These are phyloP conservation scores for Nemophila menziesii DNA, from an alignment of 257 asterid species.

Conservation along the genomic window DNA sequence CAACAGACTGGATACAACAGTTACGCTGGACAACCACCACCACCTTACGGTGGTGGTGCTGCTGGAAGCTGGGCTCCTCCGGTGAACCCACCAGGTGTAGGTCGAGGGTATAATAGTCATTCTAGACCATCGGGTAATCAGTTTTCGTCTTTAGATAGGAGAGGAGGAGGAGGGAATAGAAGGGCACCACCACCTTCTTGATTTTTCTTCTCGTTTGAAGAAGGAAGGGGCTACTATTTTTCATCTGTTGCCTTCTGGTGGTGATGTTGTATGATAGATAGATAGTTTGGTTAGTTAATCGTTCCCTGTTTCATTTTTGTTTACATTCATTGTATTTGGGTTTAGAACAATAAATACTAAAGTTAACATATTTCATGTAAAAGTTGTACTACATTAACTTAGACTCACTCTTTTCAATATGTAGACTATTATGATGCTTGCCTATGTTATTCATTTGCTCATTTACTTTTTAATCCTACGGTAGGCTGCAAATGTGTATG, in stretches of 20 bases:
- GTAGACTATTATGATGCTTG: too few species aligned
- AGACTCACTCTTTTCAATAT: too few species aligned
- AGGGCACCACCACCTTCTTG: slow-evolving; percentile 56
- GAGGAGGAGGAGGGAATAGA: slow-evolving; percentile 49
- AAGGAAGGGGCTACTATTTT: slow-evolving; percentile 10
- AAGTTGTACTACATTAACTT: too few species aligned
- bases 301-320: too few species aligned
- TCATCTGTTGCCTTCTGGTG: neutral
- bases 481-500: too few species aligned
- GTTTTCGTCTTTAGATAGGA: slow-evolving; percentile 46
- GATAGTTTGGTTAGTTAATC: neutral
- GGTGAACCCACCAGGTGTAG: slow-evolving; percentile 22
- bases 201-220: slow-evolving; percentile 36
- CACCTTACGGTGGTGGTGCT: slow-evolving; percentile 22
- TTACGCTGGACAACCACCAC: slow-evolving; percentile 21
- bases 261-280: slow-evolving; percentile 18
- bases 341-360: slow-evolving; percentile 21
- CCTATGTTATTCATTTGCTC: too few species aligned
- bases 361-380: too few species aligned
- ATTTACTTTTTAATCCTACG: too few species aligned
- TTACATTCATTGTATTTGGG: slow-evolving; percentile 21
- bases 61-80: slow-evolving; percentile 28
- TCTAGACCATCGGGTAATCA: slow-evolving; percentile 48
- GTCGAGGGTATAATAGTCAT: slow-evolving; percentile 35
- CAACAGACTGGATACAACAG: slow-evolving; percentile 32